Percentiles rank a stretch among this genome's conserved stretches.
These are phyloP conservation scores for Rhodotorula diobovata DNA, from an alignment of 768 basidiomycete genomes.

Conservation along the genomic window DNA sequence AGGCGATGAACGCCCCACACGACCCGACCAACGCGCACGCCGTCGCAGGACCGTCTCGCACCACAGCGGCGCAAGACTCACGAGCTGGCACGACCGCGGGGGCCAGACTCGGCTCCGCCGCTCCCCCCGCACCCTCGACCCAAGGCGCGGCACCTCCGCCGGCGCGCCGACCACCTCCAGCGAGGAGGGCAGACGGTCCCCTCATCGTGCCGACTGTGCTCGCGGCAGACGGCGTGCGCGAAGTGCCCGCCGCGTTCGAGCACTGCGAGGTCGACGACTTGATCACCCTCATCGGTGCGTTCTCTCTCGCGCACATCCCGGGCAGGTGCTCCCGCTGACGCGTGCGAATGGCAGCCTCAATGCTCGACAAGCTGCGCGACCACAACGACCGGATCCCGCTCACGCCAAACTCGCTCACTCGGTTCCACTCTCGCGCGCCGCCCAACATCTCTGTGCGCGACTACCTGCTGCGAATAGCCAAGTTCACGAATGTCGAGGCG, in stretches of 20 bases:
- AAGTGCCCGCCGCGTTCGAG: constrained; percentile 73
- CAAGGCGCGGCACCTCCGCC: background rate
- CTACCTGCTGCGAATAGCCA: constrained; percentile 88
- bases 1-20: background rate
- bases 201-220: constrained; percentile 28
- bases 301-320: background rate
- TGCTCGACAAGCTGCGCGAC: constrained; percentile 87
- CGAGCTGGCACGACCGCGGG: background rate
- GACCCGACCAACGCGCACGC: constrained; percentile 26
- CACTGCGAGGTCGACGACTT: constrained; percentile 75
- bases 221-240: constrained; percentile 27
- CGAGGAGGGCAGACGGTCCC: constrained; percentile 1
- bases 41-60: background rate
- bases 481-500: constrained; percentile 91
- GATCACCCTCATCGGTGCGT: constrained; percentile 78
- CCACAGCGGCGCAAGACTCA: background rate
- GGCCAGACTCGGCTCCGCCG: background rate
- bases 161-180: background rate
- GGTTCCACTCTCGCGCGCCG: constrained; percentile 90
- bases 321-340: background rate
- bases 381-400: constrained; percentile 96
- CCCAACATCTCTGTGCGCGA: constrained; percentile 84
- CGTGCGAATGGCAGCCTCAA: constrained; percentile 45
- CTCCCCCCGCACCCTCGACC: background rate
- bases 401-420: constrained; percentile 80